Evolutionary conservation across 1,284 basidiomycete species (phyloP).

Genomic region (Anthracocystis walkeri): DNA sequence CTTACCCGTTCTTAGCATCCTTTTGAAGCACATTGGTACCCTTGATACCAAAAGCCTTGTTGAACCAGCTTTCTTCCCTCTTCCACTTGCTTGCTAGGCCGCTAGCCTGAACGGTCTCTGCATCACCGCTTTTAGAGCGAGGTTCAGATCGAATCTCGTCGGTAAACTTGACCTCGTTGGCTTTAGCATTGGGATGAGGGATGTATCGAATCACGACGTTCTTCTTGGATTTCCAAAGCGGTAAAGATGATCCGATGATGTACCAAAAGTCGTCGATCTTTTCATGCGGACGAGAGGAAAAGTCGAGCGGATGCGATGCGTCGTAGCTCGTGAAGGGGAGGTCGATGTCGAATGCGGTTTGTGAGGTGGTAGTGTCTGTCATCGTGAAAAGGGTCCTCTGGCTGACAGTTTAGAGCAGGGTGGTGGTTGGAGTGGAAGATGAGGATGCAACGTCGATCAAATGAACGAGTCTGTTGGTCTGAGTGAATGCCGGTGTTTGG

Average conservation of each 20-base stretch:
- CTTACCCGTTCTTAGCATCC: constrained; percentile 50
- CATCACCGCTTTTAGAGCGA: constrained; percentile 20
- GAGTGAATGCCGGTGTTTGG: constrained; percentile 13
- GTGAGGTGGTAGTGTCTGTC: not conserved
- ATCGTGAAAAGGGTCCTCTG: not conserved
- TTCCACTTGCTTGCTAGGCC: constrained; percentile 37
- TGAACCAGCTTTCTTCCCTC: constrained; percentile 34
- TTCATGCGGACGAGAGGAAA: constrained; percentile 25
- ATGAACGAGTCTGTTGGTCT: not conserved
- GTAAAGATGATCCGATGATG: constrained; percentile 41
- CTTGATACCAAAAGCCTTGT: constrained; percentile 49
- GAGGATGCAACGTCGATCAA: constrained; percentile 11
- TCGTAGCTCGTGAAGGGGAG: constrained; percentile 43
- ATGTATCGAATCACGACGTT: constrained; percentile 51
- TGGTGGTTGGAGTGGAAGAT: not conserved
- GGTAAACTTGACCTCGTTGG: constrained; percentile 38
- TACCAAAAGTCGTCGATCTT: constrained; percentile 45
- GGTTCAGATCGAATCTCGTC: constrained; percentile 51
- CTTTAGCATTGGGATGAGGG: constrained; percentile 10
- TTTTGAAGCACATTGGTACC: constrained; percentile 49
- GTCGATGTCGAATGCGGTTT: constrained; percentile 41
- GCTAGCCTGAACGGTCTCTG: constrained; percentile 9
- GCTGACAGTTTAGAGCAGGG: not conserved
- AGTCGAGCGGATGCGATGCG: constrained; percentile 33
- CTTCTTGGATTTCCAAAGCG: constrained; percentile 48